A percentile compares a stretch with the other conserved stretches of the same genome.
These are phyloP conservation scores for Phytopythium boreale DNA, from an alignment of 352 stramenopile genomes.

Conservation along the genomic window DNA sequence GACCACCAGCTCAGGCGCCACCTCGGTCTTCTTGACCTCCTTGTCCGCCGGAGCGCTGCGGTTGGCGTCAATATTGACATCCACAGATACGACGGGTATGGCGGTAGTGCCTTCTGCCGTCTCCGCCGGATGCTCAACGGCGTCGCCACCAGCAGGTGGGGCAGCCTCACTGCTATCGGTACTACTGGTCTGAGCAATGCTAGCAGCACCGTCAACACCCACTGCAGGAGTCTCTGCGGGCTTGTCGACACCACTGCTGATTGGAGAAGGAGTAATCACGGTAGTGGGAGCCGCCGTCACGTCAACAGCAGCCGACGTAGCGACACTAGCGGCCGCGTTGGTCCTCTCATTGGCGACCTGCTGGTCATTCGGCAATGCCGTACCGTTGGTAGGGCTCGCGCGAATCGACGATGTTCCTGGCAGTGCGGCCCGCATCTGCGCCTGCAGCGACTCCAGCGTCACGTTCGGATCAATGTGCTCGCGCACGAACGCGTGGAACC, in stretches of 20 bases:
- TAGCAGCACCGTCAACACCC: not conserved
- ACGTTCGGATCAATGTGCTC: constrained; percentile 58
- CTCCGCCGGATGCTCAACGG: not conserved
- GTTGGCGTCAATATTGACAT: not conserved
- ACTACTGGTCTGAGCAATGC: not conserved
- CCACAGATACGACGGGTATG: not conserved
- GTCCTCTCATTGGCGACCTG: not conserved
- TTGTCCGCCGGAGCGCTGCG: not conserved
- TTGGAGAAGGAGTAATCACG: not conserved
- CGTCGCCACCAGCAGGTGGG: not conserved
- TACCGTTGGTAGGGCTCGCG: not conserved
- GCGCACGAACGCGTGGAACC: constrained; percentile 62
- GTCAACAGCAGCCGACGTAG: not conserved
- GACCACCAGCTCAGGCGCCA: constrained; percentile 1
- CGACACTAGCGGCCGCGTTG: not conserved
- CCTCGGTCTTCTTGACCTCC: not conserved
- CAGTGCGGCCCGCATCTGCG: constrained; percentile 44
- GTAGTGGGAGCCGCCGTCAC: not conserved
- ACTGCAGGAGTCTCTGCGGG: not conserved
- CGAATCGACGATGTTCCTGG: not conserved
- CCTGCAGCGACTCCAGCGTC: constrained; percentile 47
- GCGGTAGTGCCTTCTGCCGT: not conserved
- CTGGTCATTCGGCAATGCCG: not conserved
- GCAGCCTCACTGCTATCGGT: not conserved
- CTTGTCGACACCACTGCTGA: not conserved